Evolutionary conservation across 495 filamentous ascomycete genomes (phyloP).

Genomic region (Aspergillus saccharolyticus): DNA sequence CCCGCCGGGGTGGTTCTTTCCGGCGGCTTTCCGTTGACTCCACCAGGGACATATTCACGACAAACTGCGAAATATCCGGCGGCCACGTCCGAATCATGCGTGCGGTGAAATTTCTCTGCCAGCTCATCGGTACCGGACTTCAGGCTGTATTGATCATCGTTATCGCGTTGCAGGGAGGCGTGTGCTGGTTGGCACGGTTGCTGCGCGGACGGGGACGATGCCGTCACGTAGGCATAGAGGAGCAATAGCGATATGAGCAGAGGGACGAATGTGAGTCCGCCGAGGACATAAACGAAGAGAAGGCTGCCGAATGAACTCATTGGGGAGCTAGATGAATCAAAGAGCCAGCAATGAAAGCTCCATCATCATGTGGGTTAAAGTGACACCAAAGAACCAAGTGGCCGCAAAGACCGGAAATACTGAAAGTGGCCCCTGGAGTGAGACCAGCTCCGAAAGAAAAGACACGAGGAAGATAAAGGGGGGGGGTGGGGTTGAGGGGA

Average conservation of each 20-base stretch:
- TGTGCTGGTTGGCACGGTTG: conserved; percentile 35
- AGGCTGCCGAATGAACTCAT: conserved; percentile 69
- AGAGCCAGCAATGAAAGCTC: conserved; percentile 29
- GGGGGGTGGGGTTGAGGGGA: neutral
- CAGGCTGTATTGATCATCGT: conserved; percentile 46
- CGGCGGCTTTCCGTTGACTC: conserved; percentile 84
- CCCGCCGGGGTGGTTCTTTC: conserved; percentile 81
- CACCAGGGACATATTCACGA: conserved; percentile 84
- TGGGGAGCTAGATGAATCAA: conserved; percentile 34
- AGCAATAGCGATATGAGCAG: conserved; percentile 60
- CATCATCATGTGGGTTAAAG: conserved; percentile 23
- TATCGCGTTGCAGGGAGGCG: conserved; percentile 25
- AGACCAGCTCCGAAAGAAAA: neutral
- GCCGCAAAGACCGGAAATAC: conserved; percentile 11
- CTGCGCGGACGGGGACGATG: conserved; percentile 46
- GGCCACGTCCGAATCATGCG: conserved; percentile 74
- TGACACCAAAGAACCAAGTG: conserved; percentile 7
- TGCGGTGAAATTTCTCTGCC: conserved; percentile 51
- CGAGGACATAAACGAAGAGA: conserved; percentile 74
- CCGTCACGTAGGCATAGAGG: conserved; percentile 63
- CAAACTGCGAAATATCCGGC: conserved; percentile 94
- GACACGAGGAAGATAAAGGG: neutral
- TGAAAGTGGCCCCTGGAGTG: neutral
- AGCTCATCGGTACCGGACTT: conserved; percentile 47
- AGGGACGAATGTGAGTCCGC: conserved; percentile 87